Conservation (phyloP, 2,329 filamentous ascomycete species). For the Akanthomyces muscarius region DNA sequence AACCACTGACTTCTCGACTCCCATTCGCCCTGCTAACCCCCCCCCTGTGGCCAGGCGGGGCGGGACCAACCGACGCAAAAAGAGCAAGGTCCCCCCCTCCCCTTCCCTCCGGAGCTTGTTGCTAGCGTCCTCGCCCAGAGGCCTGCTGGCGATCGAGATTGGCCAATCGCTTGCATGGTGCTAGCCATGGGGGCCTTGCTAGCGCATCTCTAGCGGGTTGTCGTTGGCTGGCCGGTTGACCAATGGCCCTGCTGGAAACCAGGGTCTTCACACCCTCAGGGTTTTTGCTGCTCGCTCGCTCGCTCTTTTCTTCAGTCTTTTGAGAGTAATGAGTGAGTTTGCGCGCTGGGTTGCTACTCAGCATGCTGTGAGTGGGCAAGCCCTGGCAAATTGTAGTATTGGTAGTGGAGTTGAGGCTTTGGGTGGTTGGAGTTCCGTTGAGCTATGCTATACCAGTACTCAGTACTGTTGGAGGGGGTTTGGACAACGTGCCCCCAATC, state of each 20-base stretch:
- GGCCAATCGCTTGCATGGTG: conserved; percentile 19
- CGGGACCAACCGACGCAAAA: conserved; percentile 33
- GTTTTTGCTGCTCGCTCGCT: neutral
- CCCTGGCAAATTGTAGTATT: no score
- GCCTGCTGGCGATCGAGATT: conserved; percentile 19
- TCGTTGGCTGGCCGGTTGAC: neutral
- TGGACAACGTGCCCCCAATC: no score
- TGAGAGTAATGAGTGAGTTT: neutral
- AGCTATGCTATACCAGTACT: no score
- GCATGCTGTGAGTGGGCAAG: no score
- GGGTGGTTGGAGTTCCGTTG: no score
- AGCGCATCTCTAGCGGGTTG: conserved; percentile 8
- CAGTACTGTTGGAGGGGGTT: no score
- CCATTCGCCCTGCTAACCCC: neutral
- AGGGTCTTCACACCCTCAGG: conserved; percentile 10
- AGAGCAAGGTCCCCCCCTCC: neutral
- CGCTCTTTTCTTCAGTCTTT: no score
- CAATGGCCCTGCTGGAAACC: conserved; percentile 1
- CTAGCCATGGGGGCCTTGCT: conserved; percentile 14
- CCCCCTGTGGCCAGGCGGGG: conserved; percentile 33
- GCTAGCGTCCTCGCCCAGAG: conserved; percentile 9
- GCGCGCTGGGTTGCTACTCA: no score
- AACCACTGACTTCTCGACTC: no score
- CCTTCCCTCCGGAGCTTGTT: neutral
- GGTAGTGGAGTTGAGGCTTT: no score